Evolutionary conservation across 75 land plant genomes (phyloP).

Genomic region (Pseudotsuga menziesii): DNA sequence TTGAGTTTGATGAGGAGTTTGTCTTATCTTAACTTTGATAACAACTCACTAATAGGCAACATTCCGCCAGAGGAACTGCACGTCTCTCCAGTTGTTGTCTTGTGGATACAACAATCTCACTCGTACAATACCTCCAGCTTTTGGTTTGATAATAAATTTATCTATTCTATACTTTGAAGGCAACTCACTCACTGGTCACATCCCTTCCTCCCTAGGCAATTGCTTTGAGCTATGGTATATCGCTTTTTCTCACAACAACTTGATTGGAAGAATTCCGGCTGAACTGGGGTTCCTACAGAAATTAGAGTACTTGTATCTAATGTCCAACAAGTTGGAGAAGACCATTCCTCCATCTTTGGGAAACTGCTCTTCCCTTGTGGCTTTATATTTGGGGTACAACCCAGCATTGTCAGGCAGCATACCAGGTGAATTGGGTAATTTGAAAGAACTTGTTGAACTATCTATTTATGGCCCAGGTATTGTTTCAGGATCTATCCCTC

Average conservation of each 20-base stretch:
- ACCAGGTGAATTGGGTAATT: not conserved
- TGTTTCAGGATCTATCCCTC: no score
- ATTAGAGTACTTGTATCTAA: not conserved
- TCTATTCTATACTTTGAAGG: no score
- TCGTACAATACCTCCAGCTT: no score
- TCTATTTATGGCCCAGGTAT: no score
- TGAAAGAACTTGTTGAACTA: not conserved
- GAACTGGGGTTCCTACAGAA: constrained; percentile 6
- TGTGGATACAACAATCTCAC: no score
- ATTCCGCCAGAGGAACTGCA: constrained; percentile 12
- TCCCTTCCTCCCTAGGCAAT: no score
- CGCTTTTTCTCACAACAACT: not conserved
- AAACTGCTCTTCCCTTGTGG: constrained; percentile 3
- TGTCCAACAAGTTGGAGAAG: constrained; percentile 2
- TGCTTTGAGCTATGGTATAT: no score
- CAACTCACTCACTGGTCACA: no score
- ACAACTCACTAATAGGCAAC: no score
- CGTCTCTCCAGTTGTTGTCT: not conserved
- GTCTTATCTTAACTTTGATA: no score
- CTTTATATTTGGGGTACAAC: constrained; percentile 7
- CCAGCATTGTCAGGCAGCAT: constrained; percentile 3
- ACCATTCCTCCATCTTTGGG: constrained; percentile 8
- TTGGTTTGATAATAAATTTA: no score
- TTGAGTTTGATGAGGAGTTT: no score
- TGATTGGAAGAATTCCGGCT: not conserved